Evolutionary conservation across 192 early-diverging fungal species (phyloP).

Genomic region (Linnemannia zychae): DNA sequence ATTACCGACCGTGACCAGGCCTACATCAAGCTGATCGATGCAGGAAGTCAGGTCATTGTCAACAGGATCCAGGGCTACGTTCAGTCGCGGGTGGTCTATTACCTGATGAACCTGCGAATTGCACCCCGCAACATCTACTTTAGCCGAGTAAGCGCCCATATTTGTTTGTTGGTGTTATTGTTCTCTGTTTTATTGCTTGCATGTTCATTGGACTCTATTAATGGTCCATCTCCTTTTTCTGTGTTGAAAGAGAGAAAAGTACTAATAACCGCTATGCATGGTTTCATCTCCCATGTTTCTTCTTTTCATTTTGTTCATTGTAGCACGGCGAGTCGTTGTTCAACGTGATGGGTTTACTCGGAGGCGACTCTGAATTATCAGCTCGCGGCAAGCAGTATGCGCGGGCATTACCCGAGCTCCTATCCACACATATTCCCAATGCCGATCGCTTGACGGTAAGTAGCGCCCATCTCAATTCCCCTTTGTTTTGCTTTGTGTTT

Average conservation of each 20-base stretch:
- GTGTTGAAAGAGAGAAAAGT: background rate
- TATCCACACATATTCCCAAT: conserved; percentile 81
- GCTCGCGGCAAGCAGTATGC: conserved; percentile 92
- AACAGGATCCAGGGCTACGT: conserved; percentile 96
- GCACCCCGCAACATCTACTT: conserved; percentile 94
- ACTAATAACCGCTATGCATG: background rate
- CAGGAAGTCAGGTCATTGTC: conserved; percentile 93
- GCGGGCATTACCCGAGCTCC: conserved; percentile 81
- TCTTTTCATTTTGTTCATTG: conserved; percentile 3
- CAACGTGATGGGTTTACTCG: conserved; percentile 93
- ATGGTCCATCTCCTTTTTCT: background rate
- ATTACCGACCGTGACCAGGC: conserved; percentile 78
- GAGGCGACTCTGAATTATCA: conserved; percentile 93
- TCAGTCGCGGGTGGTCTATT: conserved; percentile 96
- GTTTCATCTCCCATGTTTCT: conserved; percentile 10
- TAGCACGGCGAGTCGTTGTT: conserved; percentile 94
- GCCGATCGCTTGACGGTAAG: conserved; percentile 72
- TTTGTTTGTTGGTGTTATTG: background rate
- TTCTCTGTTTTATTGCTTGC: background rate
- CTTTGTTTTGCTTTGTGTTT: background rate
- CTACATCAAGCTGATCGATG: conserved; percentile 96
- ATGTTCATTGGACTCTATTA: background rate
- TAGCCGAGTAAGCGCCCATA: conserved; percentile 66
- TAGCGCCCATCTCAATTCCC: background rate
- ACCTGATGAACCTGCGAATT: conserved; percentile 99